Percentiles rank a stretch among this genome's conserved stretches.
Evolutionary conservation across 1,284 basidiomycete genomes (phyloP).

Genomic region (Rhodotorula sp.): DNA sequence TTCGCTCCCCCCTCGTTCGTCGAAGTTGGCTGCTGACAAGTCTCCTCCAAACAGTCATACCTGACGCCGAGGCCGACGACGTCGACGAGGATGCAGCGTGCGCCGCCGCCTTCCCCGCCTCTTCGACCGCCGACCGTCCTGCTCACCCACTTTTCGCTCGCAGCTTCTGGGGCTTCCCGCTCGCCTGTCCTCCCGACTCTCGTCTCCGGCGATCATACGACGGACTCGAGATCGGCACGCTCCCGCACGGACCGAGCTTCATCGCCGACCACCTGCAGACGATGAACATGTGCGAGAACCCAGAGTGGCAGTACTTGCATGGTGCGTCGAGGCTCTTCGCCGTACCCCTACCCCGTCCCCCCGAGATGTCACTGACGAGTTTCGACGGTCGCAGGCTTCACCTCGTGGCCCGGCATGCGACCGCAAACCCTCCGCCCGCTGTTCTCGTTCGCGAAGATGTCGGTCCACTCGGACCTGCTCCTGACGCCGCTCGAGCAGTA

Average conservation of each 20-base stretch:
- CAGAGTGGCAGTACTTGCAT: slow-evolving; percentile 47
- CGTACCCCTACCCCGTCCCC: too few species aligned
- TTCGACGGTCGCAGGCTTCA: slow-evolving; percentile 29
- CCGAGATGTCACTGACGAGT: neutral
- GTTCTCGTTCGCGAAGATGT: slow-evolving; percentile 45
- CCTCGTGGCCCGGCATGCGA: slow-evolving; percentile 38
- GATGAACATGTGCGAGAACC: slow-evolving; percentile 55
- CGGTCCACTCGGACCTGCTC: slow-evolving; percentile 44
- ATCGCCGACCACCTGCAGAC: slow-evolving; percentile 53
- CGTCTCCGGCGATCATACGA: slow-evolving; percentile 42
- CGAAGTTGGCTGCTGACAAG: neutral
- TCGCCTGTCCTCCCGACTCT: slow-evolving; percentile 44
- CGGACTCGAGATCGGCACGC: slow-evolving; percentile 40
- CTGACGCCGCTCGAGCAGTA: slow-evolving; percentile 46
- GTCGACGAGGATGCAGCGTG: slow-evolving; percentile 46
- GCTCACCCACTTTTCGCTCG: neutral
- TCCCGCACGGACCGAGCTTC: slow-evolving; percentile 45
- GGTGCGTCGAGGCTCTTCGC: slow-evolving; percentile 7
- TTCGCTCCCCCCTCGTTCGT: neutral
- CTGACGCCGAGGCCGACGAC: slow-evolving; percentile 47
- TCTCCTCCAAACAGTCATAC: slow-evolving; percentile 46
- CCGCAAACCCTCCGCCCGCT: slow-evolving; percentile 42
- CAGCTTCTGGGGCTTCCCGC: slow-evolving; percentile 44
- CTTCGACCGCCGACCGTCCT: too few species aligned
- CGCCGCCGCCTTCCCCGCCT: too few species aligned